A percentile compares a stretch with the other conserved stretches of the same genome.
Evolutionary conservation across 331 rosid species (phyloP).

Genomic region (Rhamnella rubrinervis): DNA sequence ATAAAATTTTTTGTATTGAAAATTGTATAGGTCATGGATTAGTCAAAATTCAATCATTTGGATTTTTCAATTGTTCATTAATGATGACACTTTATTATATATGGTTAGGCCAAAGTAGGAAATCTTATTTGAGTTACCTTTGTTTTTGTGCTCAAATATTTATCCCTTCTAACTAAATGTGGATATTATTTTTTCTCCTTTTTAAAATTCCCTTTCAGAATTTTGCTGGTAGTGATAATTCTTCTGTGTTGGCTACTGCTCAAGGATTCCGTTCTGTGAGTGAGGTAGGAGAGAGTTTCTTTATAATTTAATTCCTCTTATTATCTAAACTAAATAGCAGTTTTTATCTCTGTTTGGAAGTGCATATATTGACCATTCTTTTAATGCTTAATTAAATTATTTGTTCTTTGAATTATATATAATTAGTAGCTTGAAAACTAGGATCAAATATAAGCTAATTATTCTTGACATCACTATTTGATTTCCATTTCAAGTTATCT

Average conservation of each 20-base stretch:
- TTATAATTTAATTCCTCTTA: neutral
- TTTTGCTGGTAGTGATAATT: constrained; percentile 65
- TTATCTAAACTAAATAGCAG: too few species aligned
- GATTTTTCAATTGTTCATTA: neutral
- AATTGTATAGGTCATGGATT: neutral
- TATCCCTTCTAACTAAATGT: neutral
- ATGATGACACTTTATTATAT: neutral
- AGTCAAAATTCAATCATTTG: neutral
- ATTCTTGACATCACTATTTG: too few species aligned
- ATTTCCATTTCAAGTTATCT: too few species aligned
- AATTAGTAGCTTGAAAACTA: too few species aligned
- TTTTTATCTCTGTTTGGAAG: too few species aligned
- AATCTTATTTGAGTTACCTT: neutral
- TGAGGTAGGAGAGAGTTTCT: constrained; percentile 37
- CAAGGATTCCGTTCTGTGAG: constrained; percentile 82
- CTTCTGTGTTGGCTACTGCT: constrained; percentile 51
- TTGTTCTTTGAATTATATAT: too few species aligned
- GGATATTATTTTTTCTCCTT: constrained; percentile 7
- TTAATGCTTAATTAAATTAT: too few species aligned
- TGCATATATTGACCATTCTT: too few species aligned
- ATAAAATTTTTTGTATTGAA: neutral
- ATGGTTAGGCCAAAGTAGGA: neutral
- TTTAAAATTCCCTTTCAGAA: constrained; percentile 49
- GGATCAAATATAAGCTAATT: too few species aligned
- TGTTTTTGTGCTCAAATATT: neutral